Base-by-base conservation (phyloP, 176 grass and related monocot genomes). In the Rhipidocladum racemiflorum region DNA sequence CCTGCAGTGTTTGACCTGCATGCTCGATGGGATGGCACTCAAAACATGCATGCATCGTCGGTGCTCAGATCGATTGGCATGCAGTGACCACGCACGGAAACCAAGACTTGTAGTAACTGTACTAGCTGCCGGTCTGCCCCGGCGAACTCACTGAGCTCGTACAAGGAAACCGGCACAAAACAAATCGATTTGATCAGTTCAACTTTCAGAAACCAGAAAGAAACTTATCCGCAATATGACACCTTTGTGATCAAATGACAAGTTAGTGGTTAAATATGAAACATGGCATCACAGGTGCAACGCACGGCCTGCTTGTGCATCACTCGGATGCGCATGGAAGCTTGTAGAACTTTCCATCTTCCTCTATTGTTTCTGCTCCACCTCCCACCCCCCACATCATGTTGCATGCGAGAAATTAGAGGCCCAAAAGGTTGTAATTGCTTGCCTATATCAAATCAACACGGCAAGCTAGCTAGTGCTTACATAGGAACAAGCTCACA, bases 291-390 rank as follows among this genome's bases (percentile, higher is more conserved):
- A 14, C 6, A n/a, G 3, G 35, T 59, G 50, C 49, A 81, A 59
- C 34, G 20, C 15, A 14, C 18, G 23, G n/a, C 11, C 21, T 2
- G 8, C 30, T 30, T 48, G 28, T 1, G 23, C 55, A 25, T 25
- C 42, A 8, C 32, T n/a, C 1, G 21, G 35, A 15, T 54, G 21
- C 14, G 24, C 10, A 54, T 56, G 15, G 59, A 74, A 51, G 70
- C 14, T 83, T 83, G 43, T 74, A 53, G 59, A 83, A 7, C 10
- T 20, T 75, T 66, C 32, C 30, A 53, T 56, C 62, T 15, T 32
- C 43, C 40, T 16, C 32, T 34, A 68, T 81, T 56, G 30, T 56
- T 38, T 69, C 61, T 50, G 40, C 18, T 30, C 23, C 60, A 18
- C 61, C 1, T 7, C 7, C 8, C 56, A n/a, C 21, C 34, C 51